Conservation (phyloP, 306 rosid genomes). For the Prunus dulcis region DNA sequence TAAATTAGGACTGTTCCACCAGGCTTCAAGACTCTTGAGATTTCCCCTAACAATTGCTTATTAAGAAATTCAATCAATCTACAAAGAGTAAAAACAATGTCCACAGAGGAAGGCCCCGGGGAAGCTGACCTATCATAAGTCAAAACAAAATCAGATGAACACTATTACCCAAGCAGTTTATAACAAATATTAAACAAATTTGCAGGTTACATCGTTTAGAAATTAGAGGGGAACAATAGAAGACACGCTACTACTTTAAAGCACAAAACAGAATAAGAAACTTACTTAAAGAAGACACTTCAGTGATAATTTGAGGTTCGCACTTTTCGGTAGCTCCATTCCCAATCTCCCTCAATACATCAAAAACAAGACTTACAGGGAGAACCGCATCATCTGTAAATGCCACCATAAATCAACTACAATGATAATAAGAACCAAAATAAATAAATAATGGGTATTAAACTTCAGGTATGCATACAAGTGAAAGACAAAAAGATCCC, state of each 20-base stretch:
- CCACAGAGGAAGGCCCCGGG: conserved; percentile 63
- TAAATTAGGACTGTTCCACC: conserved; percentile 56
- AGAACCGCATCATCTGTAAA: conserved; percentile 61
- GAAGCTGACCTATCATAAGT: conserved; percentile 51
- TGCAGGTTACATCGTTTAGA: not conserved
- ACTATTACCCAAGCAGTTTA: not conserved
- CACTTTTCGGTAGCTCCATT: conserved; percentile 12
- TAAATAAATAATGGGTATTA: too few relatives aligned
- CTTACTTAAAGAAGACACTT: conserved; percentile 53
- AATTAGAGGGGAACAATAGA: too few relatives aligned
- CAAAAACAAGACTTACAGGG: conserved; percentile 39
- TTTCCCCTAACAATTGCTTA: conserved; percentile 57
- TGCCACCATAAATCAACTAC: conserved; percentile 38
- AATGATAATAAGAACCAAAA: not conserved
- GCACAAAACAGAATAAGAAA: not conserved
- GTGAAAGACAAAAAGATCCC: too few relatives aligned
- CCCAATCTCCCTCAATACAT: conserved; percentile 39
- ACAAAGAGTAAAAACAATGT: conserved; percentile 48
- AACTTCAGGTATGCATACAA: too few relatives aligned
- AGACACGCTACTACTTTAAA: not conserved
- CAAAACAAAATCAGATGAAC: not conserved
- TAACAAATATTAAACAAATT: not conserved
- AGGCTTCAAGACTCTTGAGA: conserved; percentile 63
- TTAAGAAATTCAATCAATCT: conserved; percentile 50
- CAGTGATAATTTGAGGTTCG: conserved; percentile 57